Evolutionary conservation across 2,329 filamentous ascomycete species (phyloP).

Genomic region (Pseudogymnoascus sp.): DNA sequence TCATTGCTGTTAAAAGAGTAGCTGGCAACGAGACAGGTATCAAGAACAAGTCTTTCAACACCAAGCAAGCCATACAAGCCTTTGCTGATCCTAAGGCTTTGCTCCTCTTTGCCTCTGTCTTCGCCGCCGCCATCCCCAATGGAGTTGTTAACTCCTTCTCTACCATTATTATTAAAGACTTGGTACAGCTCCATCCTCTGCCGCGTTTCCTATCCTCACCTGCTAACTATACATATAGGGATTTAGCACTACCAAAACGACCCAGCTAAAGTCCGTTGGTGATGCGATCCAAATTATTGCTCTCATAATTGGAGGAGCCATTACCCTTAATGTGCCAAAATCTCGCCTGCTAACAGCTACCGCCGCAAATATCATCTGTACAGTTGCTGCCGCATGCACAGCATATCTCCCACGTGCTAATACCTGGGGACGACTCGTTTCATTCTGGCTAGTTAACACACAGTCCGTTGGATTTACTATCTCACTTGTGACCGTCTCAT

Average conservation of each 20-base stretch:
- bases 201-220: background rate
- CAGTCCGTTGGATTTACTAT: constrained; percentile 33
- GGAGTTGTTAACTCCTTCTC: constrained; percentile 32
- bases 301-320: constrained; percentile 29
- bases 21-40: constrained; percentile 30
- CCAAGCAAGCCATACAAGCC: constrained; percentile 23
- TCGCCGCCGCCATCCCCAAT: constrained; percentile 10
- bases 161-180: constrained; percentile 30
- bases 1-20: constrained; percentile 28
- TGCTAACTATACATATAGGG: constrained; percentile 14
- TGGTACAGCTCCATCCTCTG: constrained; percentile 12
- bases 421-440: constrained; percentile 31
- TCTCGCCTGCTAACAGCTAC: constrained; percentile 27
- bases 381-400: constrained; percentile 28
- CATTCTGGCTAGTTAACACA: constrained; percentile 33
- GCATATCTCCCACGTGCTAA: constrained; percentile 30
- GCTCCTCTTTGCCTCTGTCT: constrained; percentile 20
- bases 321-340: constrained; percentile 31
- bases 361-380: constrained; percentile 31
- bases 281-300: constrained; percentile 34
- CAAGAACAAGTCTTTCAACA: constrained; percentile 30
- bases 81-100: constrained; percentile 29
- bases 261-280: constrained; percentile 31
- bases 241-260: constrained; percentile 30
- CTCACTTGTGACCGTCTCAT: constrained; percentile 31